A percentile compares a stretch with the other conserved stretches of the same genome.
phyloP scores from a whole-genome alignment of 192 early-diverging fungal genomes.

The Linderina pennispora region DNA sequence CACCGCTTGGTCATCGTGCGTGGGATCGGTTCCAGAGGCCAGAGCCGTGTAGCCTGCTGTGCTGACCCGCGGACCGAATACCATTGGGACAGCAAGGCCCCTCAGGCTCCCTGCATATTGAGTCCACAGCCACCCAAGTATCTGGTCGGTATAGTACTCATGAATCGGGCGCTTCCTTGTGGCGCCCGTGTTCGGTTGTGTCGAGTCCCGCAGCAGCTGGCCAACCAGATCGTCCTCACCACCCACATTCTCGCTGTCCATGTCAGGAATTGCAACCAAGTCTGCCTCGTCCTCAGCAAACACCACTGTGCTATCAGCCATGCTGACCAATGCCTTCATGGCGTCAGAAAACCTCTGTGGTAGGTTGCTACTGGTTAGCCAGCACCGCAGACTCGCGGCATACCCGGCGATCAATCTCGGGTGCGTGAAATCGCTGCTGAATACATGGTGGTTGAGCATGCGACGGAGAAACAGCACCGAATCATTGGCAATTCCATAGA shows the following conservation, averaged over 20 bases:
- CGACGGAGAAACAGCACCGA: slow-evolving; percentile 2
- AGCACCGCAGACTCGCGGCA: background rate
- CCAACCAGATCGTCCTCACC: background rate
- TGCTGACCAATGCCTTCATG: background rate
- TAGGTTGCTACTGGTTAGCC: background rate
- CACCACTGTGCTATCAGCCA: no score
- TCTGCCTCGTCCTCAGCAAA: background rate
- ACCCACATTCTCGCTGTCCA: background rate
- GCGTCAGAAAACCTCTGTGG: background rate
- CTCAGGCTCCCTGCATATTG: no score
- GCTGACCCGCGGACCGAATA: no score
- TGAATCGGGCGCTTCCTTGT: background rate
- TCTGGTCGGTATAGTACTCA: background rate
- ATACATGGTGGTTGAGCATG: background rate
- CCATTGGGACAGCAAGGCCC: no score
- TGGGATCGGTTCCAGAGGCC: no score
- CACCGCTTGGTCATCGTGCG: no score
- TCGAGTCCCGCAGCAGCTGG: background rate
- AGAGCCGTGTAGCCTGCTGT: no score
- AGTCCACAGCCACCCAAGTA: background rate
- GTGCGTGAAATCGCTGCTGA: background rate
- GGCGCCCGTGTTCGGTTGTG: background rate
- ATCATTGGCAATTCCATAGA: slow-evolving; percentile 24
- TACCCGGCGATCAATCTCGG: background rate
- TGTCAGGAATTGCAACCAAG: background rate